A percentile compares a stretch with the other conserved stretches of the same genome.
These are phyloP conservation scores for Phytophthora aleatoria DNA, from an alignment of 352 stramenopile species.

Conservation along the genomic window DNA sequence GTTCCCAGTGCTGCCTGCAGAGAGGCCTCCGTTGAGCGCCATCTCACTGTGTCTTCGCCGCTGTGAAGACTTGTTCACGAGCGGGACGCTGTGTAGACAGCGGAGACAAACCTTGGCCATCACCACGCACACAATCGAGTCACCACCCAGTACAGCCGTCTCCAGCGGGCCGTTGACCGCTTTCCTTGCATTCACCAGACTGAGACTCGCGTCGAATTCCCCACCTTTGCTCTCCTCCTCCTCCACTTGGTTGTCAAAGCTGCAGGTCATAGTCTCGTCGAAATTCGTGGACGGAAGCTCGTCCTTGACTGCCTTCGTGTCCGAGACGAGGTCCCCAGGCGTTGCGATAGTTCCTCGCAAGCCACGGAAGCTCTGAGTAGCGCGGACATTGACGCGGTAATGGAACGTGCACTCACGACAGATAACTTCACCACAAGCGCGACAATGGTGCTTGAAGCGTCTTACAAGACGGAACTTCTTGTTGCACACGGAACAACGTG, in stretches of 20 bases:
- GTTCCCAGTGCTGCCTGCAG: slow-evolving; percentile 1
- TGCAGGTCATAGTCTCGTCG: slow-evolving; percentile 38
- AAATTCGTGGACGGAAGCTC: slow-evolving; percentile 18
- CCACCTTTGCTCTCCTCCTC: slow-evolving; percentile 14
- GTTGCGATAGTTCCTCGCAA: slow-evolving; percentile 25
- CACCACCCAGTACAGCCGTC: slow-evolving; percentile 28
- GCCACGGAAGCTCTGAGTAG: slow-evolving; percentile 31
- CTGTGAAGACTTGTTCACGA: slow-evolving; percentile 37
- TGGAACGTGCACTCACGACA: slow-evolving; percentile 58
- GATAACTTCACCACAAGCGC: slow-evolving; percentile 73
- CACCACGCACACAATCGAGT: slow-evolving; percentile 44
- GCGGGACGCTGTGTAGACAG: slow-evolving; percentile 55
- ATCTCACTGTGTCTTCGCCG: slow-evolving; percentile 31
- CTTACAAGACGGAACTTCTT: slow-evolving; percentile 63
- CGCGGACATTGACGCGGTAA: slow-evolving; percentile 45
- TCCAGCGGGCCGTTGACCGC: slow-evolving; percentile 27
- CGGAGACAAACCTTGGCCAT: slow-evolving; percentile 66
- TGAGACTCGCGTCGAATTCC: slow-evolving; percentile 30
- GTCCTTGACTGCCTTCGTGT: slow-evolving; percentile 14
- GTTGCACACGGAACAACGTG: slow-evolving; percentile 59
- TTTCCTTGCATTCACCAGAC: slow-evolving; percentile 35
- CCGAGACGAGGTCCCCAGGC: slow-evolving; percentile 18
- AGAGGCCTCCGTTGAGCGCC: slow-evolving; percentile 6
- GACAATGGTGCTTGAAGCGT: slow-evolving; percentile 75
- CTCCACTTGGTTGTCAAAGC: slow-evolving; percentile 35